Percentiles rank a stretch among this genome's conserved stretches.
phyloP scores from a whole-genome alignment of 306 rosid species.

The Rosa lucieae region DNA sequence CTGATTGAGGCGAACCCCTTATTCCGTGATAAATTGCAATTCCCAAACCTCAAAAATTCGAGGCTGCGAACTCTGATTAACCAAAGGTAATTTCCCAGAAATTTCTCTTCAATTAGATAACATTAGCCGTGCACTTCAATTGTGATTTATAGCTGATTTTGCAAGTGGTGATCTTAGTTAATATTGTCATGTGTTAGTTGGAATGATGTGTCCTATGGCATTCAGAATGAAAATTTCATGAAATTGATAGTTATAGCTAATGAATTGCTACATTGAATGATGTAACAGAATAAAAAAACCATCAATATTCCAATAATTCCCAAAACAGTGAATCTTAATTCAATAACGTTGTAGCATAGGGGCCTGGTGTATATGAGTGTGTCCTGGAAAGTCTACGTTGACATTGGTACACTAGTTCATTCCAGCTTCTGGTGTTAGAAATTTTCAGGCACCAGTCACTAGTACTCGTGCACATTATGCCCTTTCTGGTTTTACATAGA shows the following conservation, averaged over 20 bases:
- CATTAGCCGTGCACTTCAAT: conserved; percentile 10
- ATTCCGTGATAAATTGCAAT: conserved; percentile 94
- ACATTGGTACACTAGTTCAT: conserved; percentile 7
- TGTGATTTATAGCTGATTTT: conserved; percentile 16
- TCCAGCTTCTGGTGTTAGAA: not conserved
- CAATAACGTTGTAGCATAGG: not conserved
- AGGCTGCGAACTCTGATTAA: conserved; percentile 93
- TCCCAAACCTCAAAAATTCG: conserved; percentile 91
- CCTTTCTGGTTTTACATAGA: not conserved
- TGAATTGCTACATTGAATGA: not conserved
- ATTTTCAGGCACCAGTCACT: not conserved
- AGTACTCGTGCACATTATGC: not conserved
- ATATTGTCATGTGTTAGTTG: not conserved
- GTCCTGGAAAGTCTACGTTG: conserved; percentile 4
- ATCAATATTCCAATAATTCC: not conserved
- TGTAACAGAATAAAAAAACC: not conserved
- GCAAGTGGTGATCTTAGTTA: not conserved
- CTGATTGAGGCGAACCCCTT: conserved; percentile 95
- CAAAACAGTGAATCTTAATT: not conserved
- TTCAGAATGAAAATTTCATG: not conserved
- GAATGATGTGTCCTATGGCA: conserved; percentile 2
- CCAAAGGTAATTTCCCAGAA: conserved; percentile 62
- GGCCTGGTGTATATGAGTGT: conserved; percentile 5
- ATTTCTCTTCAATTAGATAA: not conserved
- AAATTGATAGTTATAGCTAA: not conserved